Base-by-base conservation (phyloP, 441 rosid species). In the Pelargonium fulgidum region DNA sequence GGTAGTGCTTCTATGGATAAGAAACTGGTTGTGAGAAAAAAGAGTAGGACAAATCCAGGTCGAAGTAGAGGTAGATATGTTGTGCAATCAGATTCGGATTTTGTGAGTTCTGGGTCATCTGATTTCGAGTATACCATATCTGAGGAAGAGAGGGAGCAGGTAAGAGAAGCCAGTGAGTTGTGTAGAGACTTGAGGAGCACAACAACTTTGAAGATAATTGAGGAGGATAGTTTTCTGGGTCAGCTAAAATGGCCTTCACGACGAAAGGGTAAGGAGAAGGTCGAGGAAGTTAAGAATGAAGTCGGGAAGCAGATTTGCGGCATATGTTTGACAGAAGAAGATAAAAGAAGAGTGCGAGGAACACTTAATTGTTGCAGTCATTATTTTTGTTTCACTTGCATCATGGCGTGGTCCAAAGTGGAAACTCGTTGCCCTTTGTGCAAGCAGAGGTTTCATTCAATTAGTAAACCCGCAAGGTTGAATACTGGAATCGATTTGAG, bases 381-480 rank as follows among this genome's bases (percentile, higher is more conserved):
- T 79, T 89, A 87, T 80, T 95, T 95, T 79, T 95, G 99, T 76
- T 95, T 92, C 79, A 79, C 91, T 62, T 95, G 99, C 83, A 91
- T 95, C 74, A 87, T 87, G 92, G 96, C 86, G 76, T 95, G 99
- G 99, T 89, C 99, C 1, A 92, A 89, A 78, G 96, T 95, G 68
- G 99, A 95, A 82, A 89, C 99, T 62, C 97, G 98, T 66, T 95
- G 99, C 73, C 99, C 99, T n/a, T 68, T 87, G 72, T 95, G 99
- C 86, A 95, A 95, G 80, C 94, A 90, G 79, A 87, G 99, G 80
- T 92, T 95, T 70, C 77, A 73, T 68, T 85, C 98, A 41, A 90
- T 95, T 72, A 89, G 83, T 71, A 92, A 95, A 81, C 86, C 88
- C 13, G 88, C 94, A 61, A 90, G 96, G 83, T 76, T 86, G 54